Evolutionary conservation across 768 basidiomycete species (phyloP), one percentile per base, ranked within the genome.

Genomic region (Tricholoma matsutake): DNA sequence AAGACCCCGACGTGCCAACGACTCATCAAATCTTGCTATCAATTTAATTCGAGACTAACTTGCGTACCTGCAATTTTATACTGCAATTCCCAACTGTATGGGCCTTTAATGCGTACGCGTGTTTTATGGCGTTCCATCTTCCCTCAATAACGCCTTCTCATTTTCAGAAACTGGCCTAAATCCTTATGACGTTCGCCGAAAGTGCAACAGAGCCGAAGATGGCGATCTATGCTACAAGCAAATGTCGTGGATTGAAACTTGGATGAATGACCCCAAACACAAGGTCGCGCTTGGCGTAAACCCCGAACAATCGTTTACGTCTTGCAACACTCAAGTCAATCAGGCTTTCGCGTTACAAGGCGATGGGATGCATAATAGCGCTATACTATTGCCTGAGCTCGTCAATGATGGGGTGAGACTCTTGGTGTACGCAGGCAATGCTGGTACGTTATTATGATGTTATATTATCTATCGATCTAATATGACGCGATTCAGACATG

Each of bases 371-470:
- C 92, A 88, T 69, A 89, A 97, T 72, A 86, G 87, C 32, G 91
- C 93, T 0, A 73, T 76, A 32, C 80, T 97, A 9, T 78, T 98
- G 9, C 89, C 92, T 2, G 86, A 90, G 45, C 79, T 99, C 37
- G 78, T 99, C 49, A 83, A 94, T 54, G 84, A 86, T 39, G 96
- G 94, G 5, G 80, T 99, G 37, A 78, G 92, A 58, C 75, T 99
- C 47, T 76, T 98, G 31, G 86, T 98, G 45, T 98, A 97, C 69
- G 94, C 95, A 61, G 95, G 91, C 18, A 88, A 90, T 64, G 90
- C 91, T 67, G 79, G 89, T 88, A 65, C 63, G 84, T 78, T 18
- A 5, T 39, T 9, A 22, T 59, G 10, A 25, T 11, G 6, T 41
- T 22, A n/a, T 37, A 32, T 1, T 56, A 18, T 18, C 57, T 47